Evolutionary conservation across 441 rosid species (phyloP), one percentile per base, ranked within the genome.

Genomic region (Gossypium davidsonii): DNA sequence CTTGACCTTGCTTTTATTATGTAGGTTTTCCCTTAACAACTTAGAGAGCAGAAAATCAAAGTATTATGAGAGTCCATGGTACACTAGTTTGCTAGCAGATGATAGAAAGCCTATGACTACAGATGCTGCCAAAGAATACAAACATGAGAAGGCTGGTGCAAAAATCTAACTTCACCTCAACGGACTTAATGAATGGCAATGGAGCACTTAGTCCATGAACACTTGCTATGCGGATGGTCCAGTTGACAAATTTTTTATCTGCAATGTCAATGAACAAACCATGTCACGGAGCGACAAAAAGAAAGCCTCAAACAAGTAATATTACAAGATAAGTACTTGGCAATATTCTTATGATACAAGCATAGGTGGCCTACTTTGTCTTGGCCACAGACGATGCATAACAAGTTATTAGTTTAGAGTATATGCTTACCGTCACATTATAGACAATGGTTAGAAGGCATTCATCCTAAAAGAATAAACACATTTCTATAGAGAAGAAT

Each of bases 181-280:
- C 77, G 64, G 97, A 88, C 49, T 87, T 82, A 73, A 94, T 85
- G 78, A 94, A 94, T 0, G 98, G 89, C 81, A 94, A 79, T 62
- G 87, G 91, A 71, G 94, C 86, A 72, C 77, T 84, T 75, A 75
- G 71, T 55, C 94, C 94, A 79, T 94, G 97, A 17, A 87, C 83
- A 77, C 98, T 92, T 73, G 87, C 90, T 39, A 92, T 80, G 31
- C 88, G 89, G 70, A 94, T 78, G 14, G 83, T 92, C 99, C 99
- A 94, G 81, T 92, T 94, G 70, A 85, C 83, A 74, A 70, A 91
- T 73, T 76, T 90, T 76, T 86, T 82, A 84, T 94, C 98, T 94
- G 91, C 74, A 71, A 75, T 61, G 37, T 69, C 74, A 70, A 62
- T 46, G 64, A 64, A 73, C 44, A 61, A 51, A 53, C 58, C 63